Evolutionary conservation across 2,329 filamentous ascomycete genomes (phyloP).

Genomic region (Thelonectria blattea): DNA sequence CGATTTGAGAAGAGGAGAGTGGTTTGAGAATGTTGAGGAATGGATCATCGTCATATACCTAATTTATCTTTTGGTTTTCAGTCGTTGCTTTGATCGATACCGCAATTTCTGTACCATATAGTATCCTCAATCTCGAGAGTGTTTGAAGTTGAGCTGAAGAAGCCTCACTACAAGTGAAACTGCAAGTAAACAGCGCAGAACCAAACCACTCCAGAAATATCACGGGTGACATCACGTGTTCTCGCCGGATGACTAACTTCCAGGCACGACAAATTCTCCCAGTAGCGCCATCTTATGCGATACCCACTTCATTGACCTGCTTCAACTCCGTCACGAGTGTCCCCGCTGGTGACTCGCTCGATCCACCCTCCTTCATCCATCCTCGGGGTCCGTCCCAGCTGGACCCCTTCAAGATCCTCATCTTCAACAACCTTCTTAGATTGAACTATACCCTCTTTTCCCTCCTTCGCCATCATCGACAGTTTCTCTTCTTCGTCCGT

Average conservation of each 20-base stretch:
- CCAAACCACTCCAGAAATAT: not conserved
- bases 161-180: not conserved
- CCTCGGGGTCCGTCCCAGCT: conserved; percentile 45
- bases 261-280: not conserved
- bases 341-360: conserved; percentile 45
- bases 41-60: conserved; percentile 46
- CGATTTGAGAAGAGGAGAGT: conserved; percentile 40
- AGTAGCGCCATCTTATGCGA: conserved; percentile 24
- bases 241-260: conserved; percentile 28
- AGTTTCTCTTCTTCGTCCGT: not conserved
- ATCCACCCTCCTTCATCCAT: conserved; percentile 40
- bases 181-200: too few relatives aligned
- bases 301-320: conserved; percentile 16
- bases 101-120: conserved; percentile 34
- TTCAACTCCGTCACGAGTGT: conserved; percentile 43
- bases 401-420: conserved; percentile 40
- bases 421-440: conserved; percentile 20
- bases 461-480: conserved; percentile 4
- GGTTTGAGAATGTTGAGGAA: conserved; percentile 37
- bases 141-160: conserved; percentile 14
- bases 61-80: conserved; percentile 43
- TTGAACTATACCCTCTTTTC: conserved; percentile 19
- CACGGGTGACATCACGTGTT: conserved; percentile 20
- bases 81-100: conserved; percentile 35
- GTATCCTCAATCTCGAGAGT: conserved; percentile 25